Base-by-base conservation (phyloP, 1,284 basidiomycete genomes). In the Tilletia setariae region DNA sequence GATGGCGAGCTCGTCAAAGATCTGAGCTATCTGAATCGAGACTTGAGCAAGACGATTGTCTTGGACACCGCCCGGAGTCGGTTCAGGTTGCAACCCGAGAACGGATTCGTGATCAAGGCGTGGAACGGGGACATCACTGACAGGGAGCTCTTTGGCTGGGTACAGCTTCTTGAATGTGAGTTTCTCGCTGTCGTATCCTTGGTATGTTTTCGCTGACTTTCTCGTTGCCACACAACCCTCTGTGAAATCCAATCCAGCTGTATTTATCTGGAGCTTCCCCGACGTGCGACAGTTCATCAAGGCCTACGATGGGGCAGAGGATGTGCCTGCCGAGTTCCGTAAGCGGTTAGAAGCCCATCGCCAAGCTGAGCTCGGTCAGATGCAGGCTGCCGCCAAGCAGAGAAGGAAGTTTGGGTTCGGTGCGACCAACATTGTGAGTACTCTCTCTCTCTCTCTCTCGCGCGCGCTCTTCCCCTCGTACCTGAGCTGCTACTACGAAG, bases 81-180 rank as follows among this genome's bases (percentile, higher is more conserved):
- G 78, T 87, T 88, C 43, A 84, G 86, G 42, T 86, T 91, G 0
- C 92, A 98, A 74, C 94, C 92, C 6, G 92, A 96, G 77, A 98
- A 98, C 78, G 89, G 92, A 0, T 86, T 98, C 72, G 84, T 94
- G 62, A 79, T 98, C 56, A 89, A 90, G 19, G 90, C 90, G 71
- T 99, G 96, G 96, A 89, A 89, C 8, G 94, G 94, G 9, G 88
- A 91, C 68, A 84, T 88, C 0, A 86, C 83, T 30, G 93, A 95
- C 82, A 73, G 78, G 3, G 93, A 92, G 0, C 87, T 98, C 23
- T 83, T 98, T 13, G 90, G 90, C 13, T 87, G 97, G 85, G 93
- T 99, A 73, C 94, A 95, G 0, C 98, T 98, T 89, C 87, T 98
- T 8, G 95, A 98, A 85, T 93, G 93, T 93, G 82, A 63, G 90